A percentile compares a stretch with the other conserved stretches of the same genome.
phyloP scores from a whole-genome alignment of 352 stramenopile species.

The Phytophthora pini region DNA sequence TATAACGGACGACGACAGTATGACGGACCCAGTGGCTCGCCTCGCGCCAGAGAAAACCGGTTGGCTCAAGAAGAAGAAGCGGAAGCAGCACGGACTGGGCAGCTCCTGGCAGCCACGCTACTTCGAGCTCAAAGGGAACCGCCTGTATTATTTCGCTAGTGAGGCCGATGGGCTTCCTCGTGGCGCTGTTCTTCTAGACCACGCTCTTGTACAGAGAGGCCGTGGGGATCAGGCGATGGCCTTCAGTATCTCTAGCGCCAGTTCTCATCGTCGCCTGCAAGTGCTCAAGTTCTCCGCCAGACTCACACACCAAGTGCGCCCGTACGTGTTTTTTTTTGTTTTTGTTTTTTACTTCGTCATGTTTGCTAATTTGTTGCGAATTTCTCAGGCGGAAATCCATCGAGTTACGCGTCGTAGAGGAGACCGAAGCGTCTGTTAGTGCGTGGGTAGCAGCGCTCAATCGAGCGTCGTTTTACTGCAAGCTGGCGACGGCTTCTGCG shows the following conservation, averaged over 20 bases:
- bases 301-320: conserved; percentile 71
- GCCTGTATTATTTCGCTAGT: conserved; percentile 80
- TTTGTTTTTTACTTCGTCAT: neutral
- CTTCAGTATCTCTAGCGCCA: conserved; percentile 78
- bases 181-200: conserved; percentile 74
- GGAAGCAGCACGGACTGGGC: conserved; percentile 72
- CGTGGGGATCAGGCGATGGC: conserved; percentile 66
- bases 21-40: conserved; percentile 19
- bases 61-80: conserved; percentile 84
- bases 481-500: conserved; percentile 42
- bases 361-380: conserved; percentile 6
- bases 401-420: conserved; percentile 64
- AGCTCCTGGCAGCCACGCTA: conserved; percentile 81
- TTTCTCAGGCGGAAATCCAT: conserved; percentile 57
- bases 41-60: conserved; percentile 67
- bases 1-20: conserved; percentile 25
- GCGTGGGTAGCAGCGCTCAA: conserved; percentile 74
- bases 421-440: conserved; percentile 57
- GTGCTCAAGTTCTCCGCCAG: conserved; percentile 76
- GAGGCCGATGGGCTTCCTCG: conserved; percentile 76
- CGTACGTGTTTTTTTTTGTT: conserved; percentile 35
- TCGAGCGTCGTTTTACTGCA: conserved; percentile 75
- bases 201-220: conserved; percentile 69
- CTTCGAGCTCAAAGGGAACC: conserved; percentile 85
- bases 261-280: conserved; percentile 57